Evolutionary conservation across 208 protist species (phyloP).

Genomic region (Naegleria lovaniensis): DNA sequence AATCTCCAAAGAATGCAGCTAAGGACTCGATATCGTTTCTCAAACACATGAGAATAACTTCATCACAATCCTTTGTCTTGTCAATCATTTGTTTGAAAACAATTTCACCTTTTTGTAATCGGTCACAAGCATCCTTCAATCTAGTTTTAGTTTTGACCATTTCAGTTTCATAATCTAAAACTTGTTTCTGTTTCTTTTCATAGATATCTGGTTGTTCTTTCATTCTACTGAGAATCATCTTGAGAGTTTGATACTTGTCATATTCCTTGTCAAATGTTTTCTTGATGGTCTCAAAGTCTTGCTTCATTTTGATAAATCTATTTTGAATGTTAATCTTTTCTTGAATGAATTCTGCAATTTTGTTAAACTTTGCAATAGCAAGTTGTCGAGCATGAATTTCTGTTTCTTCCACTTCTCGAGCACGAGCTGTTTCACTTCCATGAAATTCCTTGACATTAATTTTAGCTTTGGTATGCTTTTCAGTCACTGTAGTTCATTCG

Average conservation of each 20-base stretch:
- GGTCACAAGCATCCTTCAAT: neutral
- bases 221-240: neutral
- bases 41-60: constrained; percentile 1
- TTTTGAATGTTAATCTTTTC: neutral
- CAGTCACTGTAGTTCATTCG: neutral
- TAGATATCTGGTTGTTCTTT: neutral
- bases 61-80: neutral
- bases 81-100: neutral
- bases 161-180: neutral
- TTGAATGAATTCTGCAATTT: neutral
- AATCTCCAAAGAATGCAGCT: neutral
- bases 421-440: neutral
- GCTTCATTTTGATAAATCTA: neutral
- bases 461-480: neutral
- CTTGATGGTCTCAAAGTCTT: neutral
- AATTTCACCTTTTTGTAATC: neutral
- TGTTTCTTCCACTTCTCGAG: neutral
- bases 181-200: neutral
- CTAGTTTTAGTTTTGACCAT: neutral
- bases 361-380: neutral
- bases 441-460: neutral
- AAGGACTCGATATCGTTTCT: neutral
- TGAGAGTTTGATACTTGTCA: neutral
- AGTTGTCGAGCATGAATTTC: neutral
- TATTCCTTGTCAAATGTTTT: neutral